Conservation (phyloP, 2,329 filamentous ascomycete species). For the Cryphonectria carpinicola region DNA sequence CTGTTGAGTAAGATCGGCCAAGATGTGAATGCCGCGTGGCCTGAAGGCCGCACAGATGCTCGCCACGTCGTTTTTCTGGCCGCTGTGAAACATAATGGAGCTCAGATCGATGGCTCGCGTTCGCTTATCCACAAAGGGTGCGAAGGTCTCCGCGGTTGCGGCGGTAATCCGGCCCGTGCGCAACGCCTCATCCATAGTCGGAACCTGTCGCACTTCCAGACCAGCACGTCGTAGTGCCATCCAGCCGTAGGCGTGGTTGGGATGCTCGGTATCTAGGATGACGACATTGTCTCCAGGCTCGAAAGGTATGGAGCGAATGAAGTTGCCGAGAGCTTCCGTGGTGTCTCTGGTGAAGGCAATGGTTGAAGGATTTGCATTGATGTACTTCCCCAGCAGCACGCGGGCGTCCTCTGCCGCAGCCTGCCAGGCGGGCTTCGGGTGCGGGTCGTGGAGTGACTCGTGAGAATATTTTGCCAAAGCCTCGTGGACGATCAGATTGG, state of each 20-base stretch:
- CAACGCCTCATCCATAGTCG: constrained; percentile 24
- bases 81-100: constrained; percentile 41
- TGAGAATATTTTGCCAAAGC: constrained; percentile 35
- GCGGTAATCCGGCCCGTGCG: not conserved
- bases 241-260: constrained; percentile 39
- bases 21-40: constrained; percentile 37
- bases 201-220: constrained; percentile 37
- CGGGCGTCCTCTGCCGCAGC: constrained; percentile 31
- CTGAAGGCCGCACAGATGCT: constrained; percentile 35
- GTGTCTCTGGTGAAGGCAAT: constrained; percentile 41
- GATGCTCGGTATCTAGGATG: constrained; percentile 39
- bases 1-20: constrained; percentile 39
- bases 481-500: constrained; percentile 38
- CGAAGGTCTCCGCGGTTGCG: constrained; percentile 34
- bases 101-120: constrained; percentile 39
- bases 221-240: constrained; percentile 35
- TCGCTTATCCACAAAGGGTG: constrained; percentile 36
- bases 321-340: constrained; percentile 38
- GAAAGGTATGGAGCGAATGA: constrained; percentile 35
- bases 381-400: constrained; percentile 34
- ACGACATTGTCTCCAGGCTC: constrained; percentile 39
- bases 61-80: constrained; percentile 38
- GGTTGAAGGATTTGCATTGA: constrained; percentile 34
- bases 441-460: constrained; percentile 32
- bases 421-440: constrained; percentile 36